These are phyloP conservation scores for Protomyces macrosporus DNA, from an alignment of 1,139 yeast genomes.

Conservation along the genomic window DNA sequence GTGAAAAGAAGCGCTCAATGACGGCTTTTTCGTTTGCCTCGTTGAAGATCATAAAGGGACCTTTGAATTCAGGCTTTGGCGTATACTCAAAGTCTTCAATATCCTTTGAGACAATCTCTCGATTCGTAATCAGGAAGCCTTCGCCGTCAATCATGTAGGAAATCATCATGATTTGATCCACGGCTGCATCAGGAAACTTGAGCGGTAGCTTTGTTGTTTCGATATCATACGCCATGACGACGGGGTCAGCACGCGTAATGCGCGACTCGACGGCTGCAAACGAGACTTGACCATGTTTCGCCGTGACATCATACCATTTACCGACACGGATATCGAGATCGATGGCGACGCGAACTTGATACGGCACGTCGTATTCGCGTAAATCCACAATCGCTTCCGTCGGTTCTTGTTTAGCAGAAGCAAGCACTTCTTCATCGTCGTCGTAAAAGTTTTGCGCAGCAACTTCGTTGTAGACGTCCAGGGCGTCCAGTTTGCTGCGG, in stretches of 20 bases:
- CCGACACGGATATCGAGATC: conserved; percentile 84
- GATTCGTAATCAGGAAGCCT: conserved; percentile 85
- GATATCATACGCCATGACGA: conserved; percentile 91
- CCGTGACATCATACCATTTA: conserved; percentile 85
- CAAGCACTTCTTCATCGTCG: conserved; percentile 31
- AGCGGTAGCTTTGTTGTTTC: conserved; percentile 96
- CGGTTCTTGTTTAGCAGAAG: conserved; percentile 45
- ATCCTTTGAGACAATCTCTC: conserved; percentile 90
- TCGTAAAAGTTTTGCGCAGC: conserved; percentile 34
- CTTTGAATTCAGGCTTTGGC: conserved; percentile 94
- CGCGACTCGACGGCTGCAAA: conserved; percentile 64
- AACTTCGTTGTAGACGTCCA: conserved; percentile 55
- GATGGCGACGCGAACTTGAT: conserved; percentile 89
- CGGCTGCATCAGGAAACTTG: conserved; percentile 85
- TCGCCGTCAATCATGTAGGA: conserved; percentile 99
- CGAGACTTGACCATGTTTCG: conserved; percentile 52
- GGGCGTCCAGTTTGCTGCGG: conserved; percentile 56
- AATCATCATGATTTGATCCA: conserved; percentile 98
- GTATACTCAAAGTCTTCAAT: conserved; percentile 97
- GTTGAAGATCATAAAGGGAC: conserved; percentile 81
- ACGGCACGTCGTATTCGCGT: conserved; percentile 93
- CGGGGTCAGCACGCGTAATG: conserved; percentile 95
- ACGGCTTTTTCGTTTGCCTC: conserved; percentile 78
- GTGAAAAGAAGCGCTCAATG: conserved; percentile 75
- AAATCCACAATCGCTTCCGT: conserved; percentile 67